Conservation (phyloP, 164 flowering plant species). For the Dillenia turbinata region DNA sequence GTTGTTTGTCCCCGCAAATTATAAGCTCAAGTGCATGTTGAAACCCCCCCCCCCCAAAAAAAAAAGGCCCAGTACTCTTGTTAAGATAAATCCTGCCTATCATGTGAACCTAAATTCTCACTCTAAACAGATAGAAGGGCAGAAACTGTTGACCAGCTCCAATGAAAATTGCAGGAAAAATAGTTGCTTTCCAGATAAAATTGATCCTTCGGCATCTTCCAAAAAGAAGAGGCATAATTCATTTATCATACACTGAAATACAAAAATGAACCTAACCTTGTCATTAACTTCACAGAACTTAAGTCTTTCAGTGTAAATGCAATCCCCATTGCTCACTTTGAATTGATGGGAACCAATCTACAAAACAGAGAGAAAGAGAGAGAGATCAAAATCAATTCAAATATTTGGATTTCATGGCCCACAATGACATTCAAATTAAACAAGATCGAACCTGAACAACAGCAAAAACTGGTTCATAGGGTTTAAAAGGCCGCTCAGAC, state of each 20-base stretch:
- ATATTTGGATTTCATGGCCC: neutral
- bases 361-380: neutral
- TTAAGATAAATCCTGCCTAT: no score
- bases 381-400: constrained; percentile 1
- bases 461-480: constrained; percentile 80
- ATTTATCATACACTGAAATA: neutral
- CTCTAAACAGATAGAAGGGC: no score
- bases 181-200: neutral
- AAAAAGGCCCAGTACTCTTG: no score
- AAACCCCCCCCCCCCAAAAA: no score
- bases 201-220: neutral
- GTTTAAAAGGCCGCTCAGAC: constrained; percentile 57
- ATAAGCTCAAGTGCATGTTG: no score
- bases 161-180: neutral
- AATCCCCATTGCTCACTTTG: constrained; percentile 91
- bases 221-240: neutral
- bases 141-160: no score
- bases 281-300: constrained; percentile 94
- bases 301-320: constrained; percentile 67
- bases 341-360: constrained; percentile 99
- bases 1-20: no score
- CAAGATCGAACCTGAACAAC: constrained; percentile 73
- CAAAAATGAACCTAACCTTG: constrained; percentile 43
- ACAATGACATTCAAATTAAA: neutral
- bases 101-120: no score